These are phyloP conservation scores for Parathielavia hyrcaniae DNA, from an alignment of 495 filamentous ascomycete species.

Conservation along the genomic window DNA sequence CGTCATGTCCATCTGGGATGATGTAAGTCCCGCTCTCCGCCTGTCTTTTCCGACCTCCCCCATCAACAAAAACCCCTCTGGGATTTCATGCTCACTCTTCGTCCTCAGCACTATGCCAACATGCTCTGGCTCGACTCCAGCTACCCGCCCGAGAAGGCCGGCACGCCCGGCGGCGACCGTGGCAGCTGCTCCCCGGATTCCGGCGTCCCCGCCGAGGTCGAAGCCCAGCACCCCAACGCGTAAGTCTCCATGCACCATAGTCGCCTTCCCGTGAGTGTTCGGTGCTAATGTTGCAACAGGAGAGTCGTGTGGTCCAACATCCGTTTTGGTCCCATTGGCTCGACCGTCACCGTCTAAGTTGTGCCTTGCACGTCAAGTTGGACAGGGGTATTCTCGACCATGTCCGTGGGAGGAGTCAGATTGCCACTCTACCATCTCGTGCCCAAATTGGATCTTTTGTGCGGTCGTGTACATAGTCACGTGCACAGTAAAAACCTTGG, in stretches of 20 bases:
- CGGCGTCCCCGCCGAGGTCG: slow-evolving; percentile 55
- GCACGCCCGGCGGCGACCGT: slow-evolving; percentile 58
- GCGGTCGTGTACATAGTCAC: neutral
- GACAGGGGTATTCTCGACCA: too few relatives aligned
- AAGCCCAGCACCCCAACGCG: slow-evolving; percentile 40
- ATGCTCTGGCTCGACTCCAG: slow-evolving; percentile 81
- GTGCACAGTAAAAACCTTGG: neutral
- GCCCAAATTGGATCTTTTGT: neutral
- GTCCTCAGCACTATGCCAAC: slow-evolving; percentile 53
- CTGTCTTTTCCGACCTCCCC: too few relatives aligned
- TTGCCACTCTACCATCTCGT: neutral
- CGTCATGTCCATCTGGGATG: slow-evolving; percentile 73
- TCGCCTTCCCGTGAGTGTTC: neutral
- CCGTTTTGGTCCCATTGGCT: slow-evolving; percentile 60
- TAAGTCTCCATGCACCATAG: slow-evolving; percentile 14
- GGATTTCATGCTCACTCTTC: neutral
- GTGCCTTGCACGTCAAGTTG: neutral
- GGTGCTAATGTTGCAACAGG: slow-evolving; percentile 32
- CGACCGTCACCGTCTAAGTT: slow-evolving; percentile 41
- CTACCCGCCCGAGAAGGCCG: slow-evolving; percentile 54
- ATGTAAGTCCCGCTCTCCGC: slow-evolving; percentile 42
- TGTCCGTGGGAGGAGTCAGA: neutral
- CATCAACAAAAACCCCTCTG: too few relatives aligned
- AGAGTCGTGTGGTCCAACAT: slow-evolving; percentile 57
- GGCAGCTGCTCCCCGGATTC: slow-evolving; percentile 57